A percentile compares a stretch with the other conserved stretches of the same genome.
These are phyloP conservation scores for Dalbergia cochinchinensis DNA, from an alignment of 306 rosid species.

Conservation along the genomic window DNA sequence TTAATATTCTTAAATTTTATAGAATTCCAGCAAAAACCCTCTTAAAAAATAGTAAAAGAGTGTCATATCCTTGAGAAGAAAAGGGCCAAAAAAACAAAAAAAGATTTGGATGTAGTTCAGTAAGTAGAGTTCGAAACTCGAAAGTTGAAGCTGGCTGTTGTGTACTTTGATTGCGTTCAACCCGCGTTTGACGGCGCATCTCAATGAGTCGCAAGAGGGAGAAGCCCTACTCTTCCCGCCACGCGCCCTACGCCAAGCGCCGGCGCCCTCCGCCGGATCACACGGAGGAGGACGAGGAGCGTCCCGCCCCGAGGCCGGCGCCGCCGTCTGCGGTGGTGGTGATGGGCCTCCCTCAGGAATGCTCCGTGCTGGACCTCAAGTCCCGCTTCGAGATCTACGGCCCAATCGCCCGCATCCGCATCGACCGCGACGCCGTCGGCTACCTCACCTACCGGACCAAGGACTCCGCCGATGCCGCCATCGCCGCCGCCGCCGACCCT, in stretches of 20 bases:
- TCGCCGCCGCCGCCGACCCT: slow-evolving; percentile 76
- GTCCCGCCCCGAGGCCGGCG: slow-evolving; percentile 60
- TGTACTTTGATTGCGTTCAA: not conserved
- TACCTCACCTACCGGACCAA: slow-evolving; percentile 69
- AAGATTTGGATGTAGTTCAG: not conserved
- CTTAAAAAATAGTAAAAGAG: too few relatives aligned
- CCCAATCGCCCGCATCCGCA: slow-evolving; percentile 86
- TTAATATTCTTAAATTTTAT: too few relatives aligned
- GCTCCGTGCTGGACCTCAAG: slow-evolving; percentile 92
- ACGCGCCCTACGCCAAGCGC: slow-evolving; percentile 50
- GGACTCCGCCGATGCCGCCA: slow-evolving; percentile 81
- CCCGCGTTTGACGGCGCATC: not conserved
- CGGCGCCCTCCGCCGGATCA: slow-evolving; percentile 59
- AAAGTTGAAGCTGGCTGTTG: not conserved
- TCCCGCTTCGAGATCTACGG: slow-evolving; percentile 97
- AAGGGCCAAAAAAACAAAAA: not conserved
- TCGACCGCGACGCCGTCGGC: slow-evolving; percentile 81
- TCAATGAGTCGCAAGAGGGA: slow-evolving; percentile 86
- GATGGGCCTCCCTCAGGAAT: slow-evolving; percentile 73
- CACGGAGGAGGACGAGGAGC: slow-evolving; percentile 49
- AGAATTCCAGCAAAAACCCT: too few relatives aligned
- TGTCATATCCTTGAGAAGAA: too few relatives aligned
- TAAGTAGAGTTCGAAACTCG: not conserved
- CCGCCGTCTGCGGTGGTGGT: slow-evolving; percentile 82
- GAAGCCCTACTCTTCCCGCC: slow-evolving; percentile 67